Percentiles rank a stretch among this genome's conserved stretches.
Evolutionary conservation across 2,329 filamentous ascomycete species (phyloP).

Genomic region (Microdochium paspali): DNA sequence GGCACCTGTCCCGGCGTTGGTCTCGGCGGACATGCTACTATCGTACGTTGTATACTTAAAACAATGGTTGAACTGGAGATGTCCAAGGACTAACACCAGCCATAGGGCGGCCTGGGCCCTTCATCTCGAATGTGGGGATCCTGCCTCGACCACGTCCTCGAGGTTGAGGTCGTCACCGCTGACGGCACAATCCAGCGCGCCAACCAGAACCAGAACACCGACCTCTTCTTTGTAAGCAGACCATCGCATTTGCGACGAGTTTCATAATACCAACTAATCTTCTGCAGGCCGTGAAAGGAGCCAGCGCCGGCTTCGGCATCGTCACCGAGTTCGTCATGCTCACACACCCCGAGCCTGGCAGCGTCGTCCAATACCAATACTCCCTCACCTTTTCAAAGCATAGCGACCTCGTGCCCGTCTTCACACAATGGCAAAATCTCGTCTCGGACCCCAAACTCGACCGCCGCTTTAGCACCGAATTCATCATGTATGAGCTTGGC

Average conservation of each 20-base stretch:
- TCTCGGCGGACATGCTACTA: slow-evolving; percentile 48
- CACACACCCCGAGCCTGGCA: slow-evolving; percentile 45
- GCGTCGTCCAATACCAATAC: slow-evolving; percentile 51
- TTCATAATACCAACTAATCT: neutral
- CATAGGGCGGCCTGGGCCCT: slow-evolving; percentile 46
- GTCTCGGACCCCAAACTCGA: slow-evolving; percentile 44
- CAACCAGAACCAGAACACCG: slow-evolving; percentile 34
- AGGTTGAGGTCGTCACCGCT: slow-evolving; percentile 46
- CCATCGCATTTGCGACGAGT: neutral
- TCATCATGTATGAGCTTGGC: slow-evolving; percentile 43
- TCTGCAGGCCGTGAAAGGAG: slow-evolving; percentile 40
- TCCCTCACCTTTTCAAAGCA: slow-evolving; percentile 38
- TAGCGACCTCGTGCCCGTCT: slow-evolving; percentile 35
- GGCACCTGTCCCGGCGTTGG: slow-evolving; percentile 51
- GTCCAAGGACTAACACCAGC: slow-evolving; percentile 3
- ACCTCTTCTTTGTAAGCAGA: slow-evolving; percentile 41
- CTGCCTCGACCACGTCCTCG: slow-evolving; percentile 43
- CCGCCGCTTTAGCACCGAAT: slow-evolving; percentile 46
- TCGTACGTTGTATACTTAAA: slow-evolving; percentile 25
- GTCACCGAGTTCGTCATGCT: slow-evolving; percentile 46
- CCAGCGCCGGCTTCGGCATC: slow-evolving; percentile 46
- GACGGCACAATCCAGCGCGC: slow-evolving; percentile 40
- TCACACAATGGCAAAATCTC: slow-evolving; percentile 49
- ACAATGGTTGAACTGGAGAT: slow-evolving; percentile 1
- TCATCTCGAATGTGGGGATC: slow-evolving; percentile 50